phyloP scores from a whole-genome alignment of 75 land plant species.

The Selaginella moellendorffii region DNA sequence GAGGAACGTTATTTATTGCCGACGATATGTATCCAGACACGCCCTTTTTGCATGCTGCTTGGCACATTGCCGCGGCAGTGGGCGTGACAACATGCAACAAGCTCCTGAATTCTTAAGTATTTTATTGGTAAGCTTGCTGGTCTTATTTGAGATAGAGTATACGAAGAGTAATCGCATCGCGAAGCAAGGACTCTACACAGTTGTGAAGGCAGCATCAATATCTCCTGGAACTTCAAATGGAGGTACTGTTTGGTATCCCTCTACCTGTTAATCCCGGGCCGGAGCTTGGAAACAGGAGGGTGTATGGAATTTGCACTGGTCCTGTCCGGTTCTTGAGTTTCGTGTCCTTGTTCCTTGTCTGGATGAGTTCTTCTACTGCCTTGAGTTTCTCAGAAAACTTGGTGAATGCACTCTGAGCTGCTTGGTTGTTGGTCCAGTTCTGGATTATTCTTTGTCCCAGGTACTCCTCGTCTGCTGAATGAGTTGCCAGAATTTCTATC shows the following conservation, averaged over 20 bases:
- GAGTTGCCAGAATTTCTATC: slow-evolving; percentile 57
- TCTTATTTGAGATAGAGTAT: no score
- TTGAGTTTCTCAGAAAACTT: slow-evolving; percentile 17
- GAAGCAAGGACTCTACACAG: no score
- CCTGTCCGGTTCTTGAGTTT: slow-evolving; percentile 40
- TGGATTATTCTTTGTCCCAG: slow-evolving; percentile 32
- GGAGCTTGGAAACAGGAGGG: slow-evolving; percentile 41
- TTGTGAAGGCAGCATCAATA: no score
- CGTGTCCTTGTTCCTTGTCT: slow-evolving; percentile 18
- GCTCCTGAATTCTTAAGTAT: slow-evolving; percentile 60
- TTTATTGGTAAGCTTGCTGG: no score
- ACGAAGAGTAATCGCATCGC: no score
- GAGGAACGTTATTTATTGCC: slow-evolving; percentile 60
- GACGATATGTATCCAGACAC: slow-evolving; percentile 66
- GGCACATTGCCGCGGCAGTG: slow-evolving; percentile 92
- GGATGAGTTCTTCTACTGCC: slow-evolving; percentile 15
- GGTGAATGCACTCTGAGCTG: slow-evolving; percentile 3
- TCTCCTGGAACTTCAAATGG: no score
- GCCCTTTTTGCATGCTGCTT: slow-evolving; percentile 84
- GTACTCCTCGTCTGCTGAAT: slow-evolving; percentile 70
- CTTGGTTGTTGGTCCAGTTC: slow-evolving; percentile 16
- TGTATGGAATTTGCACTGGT: slow-evolving; percentile 42
- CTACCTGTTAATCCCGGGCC: slow-evolving; percentile 46
- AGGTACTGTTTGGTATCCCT: slow-evolving; percentile 72
- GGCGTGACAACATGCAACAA: slow-evolving; percentile 81